Evolutionary conservation across 2,329 filamentous ascomycete species (phyloP).

Genomic region (Penicillium brasilianum): DNA sequence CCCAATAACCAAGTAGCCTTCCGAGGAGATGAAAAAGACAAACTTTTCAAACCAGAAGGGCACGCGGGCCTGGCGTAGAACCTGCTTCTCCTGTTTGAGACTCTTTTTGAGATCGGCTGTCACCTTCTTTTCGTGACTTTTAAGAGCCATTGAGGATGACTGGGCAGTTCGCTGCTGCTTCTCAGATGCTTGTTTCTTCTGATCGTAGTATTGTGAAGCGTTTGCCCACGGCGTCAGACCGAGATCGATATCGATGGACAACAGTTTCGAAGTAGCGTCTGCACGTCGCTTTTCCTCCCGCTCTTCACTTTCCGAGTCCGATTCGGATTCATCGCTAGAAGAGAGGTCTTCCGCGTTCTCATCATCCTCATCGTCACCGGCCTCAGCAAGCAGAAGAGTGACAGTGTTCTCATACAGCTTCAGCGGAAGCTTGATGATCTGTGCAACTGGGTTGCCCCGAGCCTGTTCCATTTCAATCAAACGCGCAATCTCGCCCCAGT

Average conservation of each 20-base stretch:
- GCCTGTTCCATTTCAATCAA: conserved; percentile 87
- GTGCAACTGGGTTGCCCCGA: conserved; percentile 80
- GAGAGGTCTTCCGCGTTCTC: conserved; percentile 59
- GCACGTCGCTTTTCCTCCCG: conserved; percentile 31
- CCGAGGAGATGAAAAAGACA: conserved; percentile 90
- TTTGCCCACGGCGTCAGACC: conserved; percentile 84
- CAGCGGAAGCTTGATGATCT: conserved; percentile 82
- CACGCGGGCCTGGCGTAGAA: conserved; percentile 80
- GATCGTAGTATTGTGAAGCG: conserved; percentile 87
- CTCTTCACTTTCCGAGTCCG: conserved; percentile 49
- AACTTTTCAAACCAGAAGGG: conserved; percentile 98
- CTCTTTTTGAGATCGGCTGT: conserved; percentile 82
- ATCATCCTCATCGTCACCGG: conserved; percentile 64
- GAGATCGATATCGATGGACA: conserved; percentile 85
- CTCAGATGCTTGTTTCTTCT: conserved; percentile 79
- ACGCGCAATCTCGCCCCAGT: conserved; percentile 90
- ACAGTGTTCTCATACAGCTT: conserved; percentile 90
- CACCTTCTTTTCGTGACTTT: conserved; percentile 89
- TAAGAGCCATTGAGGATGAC: conserved; percentile 81
- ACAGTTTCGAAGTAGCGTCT: conserved; percentile 44
- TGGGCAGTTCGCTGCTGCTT: conserved; percentile 87
- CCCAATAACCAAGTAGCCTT: conserved; percentile 89
- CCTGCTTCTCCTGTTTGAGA: conserved; percentile 87
- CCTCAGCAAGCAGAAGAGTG: conserved; percentile 77
- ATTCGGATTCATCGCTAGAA: conserved; percentile 64